These are phyloP conservation scores for Mortierella sp. DNA, from an alignment of 371 early-diverging fungal genomes.

Conservation along the genomic window DNA sequence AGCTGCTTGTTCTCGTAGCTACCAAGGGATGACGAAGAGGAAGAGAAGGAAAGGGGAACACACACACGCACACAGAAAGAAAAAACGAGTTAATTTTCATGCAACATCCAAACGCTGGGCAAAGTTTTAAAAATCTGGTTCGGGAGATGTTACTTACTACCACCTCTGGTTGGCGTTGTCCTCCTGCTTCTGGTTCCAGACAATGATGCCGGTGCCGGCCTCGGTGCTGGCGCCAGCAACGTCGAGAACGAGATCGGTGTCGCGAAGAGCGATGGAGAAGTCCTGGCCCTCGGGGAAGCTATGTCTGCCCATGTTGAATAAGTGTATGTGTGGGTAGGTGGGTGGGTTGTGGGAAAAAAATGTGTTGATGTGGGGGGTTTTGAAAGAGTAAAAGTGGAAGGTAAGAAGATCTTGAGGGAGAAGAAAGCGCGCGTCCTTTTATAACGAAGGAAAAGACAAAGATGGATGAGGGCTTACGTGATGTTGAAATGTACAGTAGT, in stretches of 20 bases:
- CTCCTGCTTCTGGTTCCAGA: not conserved
- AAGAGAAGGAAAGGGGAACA: too few relatives aligned
- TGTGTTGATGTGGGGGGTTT: not conserved
- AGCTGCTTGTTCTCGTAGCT: conserved; percentile 15
- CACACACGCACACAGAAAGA: too few relatives aligned
- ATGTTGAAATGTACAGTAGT: too few relatives aligned
- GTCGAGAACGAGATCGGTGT: conserved; percentile 27
- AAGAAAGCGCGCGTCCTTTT: too few relatives aligned
- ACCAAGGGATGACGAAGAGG: too few relatives aligned
- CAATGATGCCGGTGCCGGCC: conserved; percentile 14
- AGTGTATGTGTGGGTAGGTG: not conserved
- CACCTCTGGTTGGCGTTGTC: conserved; percentile 31
- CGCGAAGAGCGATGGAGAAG: conserved; percentile 25
- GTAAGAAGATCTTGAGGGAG: too few relatives aligned
- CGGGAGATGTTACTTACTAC: too few relatives aligned
- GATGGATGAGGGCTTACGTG: not conserved
- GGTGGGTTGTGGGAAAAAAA: not conserved
- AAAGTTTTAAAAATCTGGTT: too few relatives aligned
- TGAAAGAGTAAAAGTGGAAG: too few relatives aligned
- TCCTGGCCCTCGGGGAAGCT: conserved; percentile 20
- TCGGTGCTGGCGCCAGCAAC: conserved; percentile 5
- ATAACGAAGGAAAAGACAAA: not conserved
- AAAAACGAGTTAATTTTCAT: too few relatives aligned
- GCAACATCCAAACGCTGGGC: too few relatives aligned
- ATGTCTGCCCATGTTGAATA: conserved; percentile 10